These are phyloP conservation scores for Strigomonas culicis DNA, from an alignment of 208 protist genomes.

Conservation along the genomic window DNA sequence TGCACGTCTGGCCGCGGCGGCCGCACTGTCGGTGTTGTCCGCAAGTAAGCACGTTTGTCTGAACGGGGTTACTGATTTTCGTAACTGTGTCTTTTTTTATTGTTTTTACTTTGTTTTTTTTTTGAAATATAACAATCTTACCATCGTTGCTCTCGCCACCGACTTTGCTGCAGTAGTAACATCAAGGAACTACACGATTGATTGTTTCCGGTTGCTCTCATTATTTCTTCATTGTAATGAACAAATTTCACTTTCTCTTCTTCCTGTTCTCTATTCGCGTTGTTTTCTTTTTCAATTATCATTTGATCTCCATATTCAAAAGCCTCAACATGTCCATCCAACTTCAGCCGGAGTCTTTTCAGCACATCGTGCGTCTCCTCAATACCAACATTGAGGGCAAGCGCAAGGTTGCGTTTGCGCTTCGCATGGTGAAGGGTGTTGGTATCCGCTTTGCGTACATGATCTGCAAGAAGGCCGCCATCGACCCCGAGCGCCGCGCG, in stretches of 20 bases:
- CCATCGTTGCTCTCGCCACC: no score
- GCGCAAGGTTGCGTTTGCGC: conserved; percentile 97
- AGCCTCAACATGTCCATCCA: conserved; percentile 26
- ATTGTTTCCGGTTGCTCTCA: not conserved
- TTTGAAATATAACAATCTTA: not conserved
- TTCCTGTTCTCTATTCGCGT: conserved; percentile 5
- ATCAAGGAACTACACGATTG: not conserved
- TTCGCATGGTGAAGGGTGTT: conserved; percentile 99
- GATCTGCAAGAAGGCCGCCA: conserved; percentile 98
- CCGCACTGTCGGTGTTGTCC: conserved; percentile 84
- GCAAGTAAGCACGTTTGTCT: conserved; percentile 49
- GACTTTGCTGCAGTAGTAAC: no score
- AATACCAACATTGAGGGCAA: conserved; percentile 99
- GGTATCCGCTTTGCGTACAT: conserved; percentile 99
- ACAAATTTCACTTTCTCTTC: not conserved
- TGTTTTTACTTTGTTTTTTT: conserved; percentile 18
- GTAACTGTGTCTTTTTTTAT: not conserved
- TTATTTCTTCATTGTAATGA: not conserved
- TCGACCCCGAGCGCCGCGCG: conserved; percentile 96
- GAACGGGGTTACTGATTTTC: no score
- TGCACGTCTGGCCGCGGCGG: conserved; percentile 99
- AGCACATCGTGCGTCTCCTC: conserved; percentile 99
- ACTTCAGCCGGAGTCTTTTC: conserved; percentile 93
- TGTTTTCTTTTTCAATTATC: conserved; percentile 10
- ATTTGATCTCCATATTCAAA: not conserved